Conservation (phyloP, 1,284 basidiomycete species). For the Moesziomyces aphidis region DNA sequence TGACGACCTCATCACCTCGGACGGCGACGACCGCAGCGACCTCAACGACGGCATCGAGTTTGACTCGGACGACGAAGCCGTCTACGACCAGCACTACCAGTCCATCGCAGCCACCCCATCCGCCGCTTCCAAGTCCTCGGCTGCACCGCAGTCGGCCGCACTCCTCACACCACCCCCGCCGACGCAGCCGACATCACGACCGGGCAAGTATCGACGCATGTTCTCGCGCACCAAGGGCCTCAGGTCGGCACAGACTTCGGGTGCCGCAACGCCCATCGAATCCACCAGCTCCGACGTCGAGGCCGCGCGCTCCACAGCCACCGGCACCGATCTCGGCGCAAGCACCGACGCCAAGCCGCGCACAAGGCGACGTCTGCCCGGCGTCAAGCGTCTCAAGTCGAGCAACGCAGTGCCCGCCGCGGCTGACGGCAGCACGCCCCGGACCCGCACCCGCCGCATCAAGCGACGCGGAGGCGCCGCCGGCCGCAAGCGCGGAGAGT, state of each 20-base stretch:
- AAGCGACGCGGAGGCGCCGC: constrained; percentile 34
- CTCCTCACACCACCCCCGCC: constrained; percentile 27
- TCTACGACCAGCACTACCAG: constrained; percentile 44
- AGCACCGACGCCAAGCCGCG: constrained; percentile 15
- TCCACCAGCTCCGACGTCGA: constrained; percentile 22
- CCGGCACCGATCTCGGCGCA: constrained; percentile 8
- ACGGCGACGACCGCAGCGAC: constrained; percentile 28
- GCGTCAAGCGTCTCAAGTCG: constrained; percentile 26
- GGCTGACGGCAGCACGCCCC: constrained; percentile 1
- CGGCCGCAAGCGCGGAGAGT: constrained; percentile 69
- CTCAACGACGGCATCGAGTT: constrained; percentile 22
- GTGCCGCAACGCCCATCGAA: constrained; percentile 27
- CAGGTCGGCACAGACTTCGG: constrained; percentile 24
- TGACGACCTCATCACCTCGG: constrained; percentile 13
- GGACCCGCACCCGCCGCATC: constrained; percentile 7
- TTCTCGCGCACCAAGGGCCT: constrained; percentile 32
- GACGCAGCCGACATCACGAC: background rate
- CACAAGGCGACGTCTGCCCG: constrained; percentile 26
- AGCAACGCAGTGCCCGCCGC: constrained; percentile 6
- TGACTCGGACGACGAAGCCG: constrained; percentile 31
- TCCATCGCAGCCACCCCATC: constrained; percentile 24
- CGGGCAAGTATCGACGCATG: constrained; percentile 35
- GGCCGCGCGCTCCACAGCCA: constrained; percentile 14
- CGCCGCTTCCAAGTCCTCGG: background rate
- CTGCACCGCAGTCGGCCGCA: constrained; percentile 3